Evolutionary conservation across 768 basidiomycete genomes (phyloP), one percentile per base, ranked within the genome.

Genomic region (Lentinula aciculospora): DNA sequence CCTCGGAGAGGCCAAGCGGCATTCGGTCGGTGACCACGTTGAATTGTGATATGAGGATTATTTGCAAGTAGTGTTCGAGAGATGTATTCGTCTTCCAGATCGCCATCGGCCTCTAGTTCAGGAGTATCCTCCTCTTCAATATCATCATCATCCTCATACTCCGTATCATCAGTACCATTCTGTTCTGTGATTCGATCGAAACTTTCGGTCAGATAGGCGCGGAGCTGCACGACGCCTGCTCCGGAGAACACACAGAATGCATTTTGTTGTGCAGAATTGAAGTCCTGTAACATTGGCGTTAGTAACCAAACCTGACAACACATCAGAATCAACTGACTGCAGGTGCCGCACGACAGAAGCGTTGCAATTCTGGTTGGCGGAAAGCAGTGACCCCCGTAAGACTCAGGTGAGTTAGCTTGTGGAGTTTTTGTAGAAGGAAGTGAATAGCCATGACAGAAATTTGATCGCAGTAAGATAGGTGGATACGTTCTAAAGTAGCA

Each of bases 241-340:
- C 94, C 92, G 10, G 96, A 98, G 74, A 92, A 99, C 15, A 99
- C 97, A 71, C 97, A 98, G 68, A 98, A 99, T 3, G 92, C 84
- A 19, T 82, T 77, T 49, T 92, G 85, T 68, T 99, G 97, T 47
- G 86, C 88, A 36, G 86, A 78, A 66, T 91, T 98, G 70, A 96
- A 98, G 57, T 96, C 93, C 93, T 96, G 66, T 4, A 45, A 21
- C 25, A 48, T 7, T 15, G 6, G 32, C 4, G 37, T 27, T 17
- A 25, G 25, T 17, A 13, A 53, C 6, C 17, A 8, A 23, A 12
- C 49, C 46, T 9, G 50, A 21, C 29, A 9, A 49, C 28, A 50
- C 34, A 34, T 10, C n/a, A 45, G 40, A 3, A 48, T 51, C 31
- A 28, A 79, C 84, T 60, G 64, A 96, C 94, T 66, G 82, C 76